A percentile compares a stretch with the other conserved stretches of the same genome.
Conservation (phyloP, 805 yeast species). For the Scheffersomyces coipomensis region DNA sequence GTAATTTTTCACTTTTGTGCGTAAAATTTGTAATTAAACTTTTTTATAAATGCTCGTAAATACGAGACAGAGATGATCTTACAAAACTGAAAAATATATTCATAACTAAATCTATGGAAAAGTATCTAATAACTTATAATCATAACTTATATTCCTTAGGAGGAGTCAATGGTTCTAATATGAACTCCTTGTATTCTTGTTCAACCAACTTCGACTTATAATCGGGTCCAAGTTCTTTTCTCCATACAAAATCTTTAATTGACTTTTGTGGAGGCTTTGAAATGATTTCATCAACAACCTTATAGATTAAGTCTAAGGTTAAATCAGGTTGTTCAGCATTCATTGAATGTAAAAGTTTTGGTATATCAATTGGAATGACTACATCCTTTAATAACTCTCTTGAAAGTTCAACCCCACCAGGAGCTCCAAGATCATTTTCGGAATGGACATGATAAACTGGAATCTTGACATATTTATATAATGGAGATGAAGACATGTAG, state of each 20-base stretch:
- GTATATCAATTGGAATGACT: conserved; percentile 5
- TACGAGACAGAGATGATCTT: too few species aligned
- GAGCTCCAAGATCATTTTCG: conserved; percentile 8
- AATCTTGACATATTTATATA: conserved; percentile 6
- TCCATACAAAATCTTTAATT: conserved; percentile 5
- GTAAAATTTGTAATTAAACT: too few species aligned
- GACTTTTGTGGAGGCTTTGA: neutral
- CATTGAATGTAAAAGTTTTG: conserved; percentile 10
- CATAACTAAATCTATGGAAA: too few species aligned
- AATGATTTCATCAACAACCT: conserved; percentile 3
- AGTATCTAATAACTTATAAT: too few species aligned
- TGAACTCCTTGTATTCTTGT: conserved; percentile 1
- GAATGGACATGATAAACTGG: conserved; percentile 13
- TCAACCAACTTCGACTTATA: conserved; percentile 7
- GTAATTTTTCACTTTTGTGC: too few species aligned
- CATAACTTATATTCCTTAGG: too few species aligned
- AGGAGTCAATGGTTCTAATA: too few species aligned
- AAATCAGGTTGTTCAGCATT: conserved; percentile 15
- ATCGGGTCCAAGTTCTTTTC: conserved; percentile 6
- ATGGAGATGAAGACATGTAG: conserved; percentile 1
- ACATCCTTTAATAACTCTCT: conserved; percentile 4
- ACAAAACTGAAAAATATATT: too few species aligned
- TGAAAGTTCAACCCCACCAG: neutral
- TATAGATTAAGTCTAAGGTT: conserved; percentile 4
- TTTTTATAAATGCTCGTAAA: too few species aligned